Conservation (phyloP, 345 rosid genomes). For the Camelina hispida region DNA sequence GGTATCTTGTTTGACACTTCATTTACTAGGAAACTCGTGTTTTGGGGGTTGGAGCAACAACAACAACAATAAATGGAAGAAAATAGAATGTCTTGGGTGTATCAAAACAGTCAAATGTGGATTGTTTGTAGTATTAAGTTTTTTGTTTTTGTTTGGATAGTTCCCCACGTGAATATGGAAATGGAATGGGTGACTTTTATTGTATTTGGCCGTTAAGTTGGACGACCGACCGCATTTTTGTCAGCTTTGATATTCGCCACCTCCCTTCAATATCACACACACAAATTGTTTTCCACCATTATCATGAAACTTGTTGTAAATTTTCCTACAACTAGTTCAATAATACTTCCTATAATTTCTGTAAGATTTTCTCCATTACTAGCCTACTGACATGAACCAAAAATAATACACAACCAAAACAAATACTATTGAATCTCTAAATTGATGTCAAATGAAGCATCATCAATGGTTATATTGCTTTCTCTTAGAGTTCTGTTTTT, state of each 20-base stretch:
- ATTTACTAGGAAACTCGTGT: constrained; percentile 17
- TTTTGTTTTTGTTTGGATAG: background rate
- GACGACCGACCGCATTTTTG: constrained; percentile 43
- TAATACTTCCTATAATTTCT: background rate
- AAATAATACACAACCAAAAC: background rate
- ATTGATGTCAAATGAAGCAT: background rate
- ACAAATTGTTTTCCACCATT: background rate
- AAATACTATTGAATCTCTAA: background rate
- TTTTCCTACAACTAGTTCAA: background rate
- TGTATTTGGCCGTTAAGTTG: constrained; percentile 31
- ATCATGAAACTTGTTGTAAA: background rate
- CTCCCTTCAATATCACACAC: background rate
- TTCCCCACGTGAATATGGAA: constrained; percentile 34
- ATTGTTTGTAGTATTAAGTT: background rate
- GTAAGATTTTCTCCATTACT: background rate
- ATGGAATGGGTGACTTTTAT: constrained; percentile 28
- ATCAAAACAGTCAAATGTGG: constrained; percentile 37
- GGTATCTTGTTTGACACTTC: constrained; percentile 21
- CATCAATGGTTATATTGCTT: constrained; percentile 7
- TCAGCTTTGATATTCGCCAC: background rate
- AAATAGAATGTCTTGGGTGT: constrained; percentile 30
- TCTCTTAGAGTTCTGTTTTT: background rate
- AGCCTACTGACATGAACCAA: background rate
- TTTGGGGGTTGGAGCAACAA: constrained; percentile 13
- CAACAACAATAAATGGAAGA: constrained; percentile 21